Evolutionary conservation across 2,329 filamentous ascomycete genomes (phyloP).

Genomic region (Xylaria sp.): DNA sequence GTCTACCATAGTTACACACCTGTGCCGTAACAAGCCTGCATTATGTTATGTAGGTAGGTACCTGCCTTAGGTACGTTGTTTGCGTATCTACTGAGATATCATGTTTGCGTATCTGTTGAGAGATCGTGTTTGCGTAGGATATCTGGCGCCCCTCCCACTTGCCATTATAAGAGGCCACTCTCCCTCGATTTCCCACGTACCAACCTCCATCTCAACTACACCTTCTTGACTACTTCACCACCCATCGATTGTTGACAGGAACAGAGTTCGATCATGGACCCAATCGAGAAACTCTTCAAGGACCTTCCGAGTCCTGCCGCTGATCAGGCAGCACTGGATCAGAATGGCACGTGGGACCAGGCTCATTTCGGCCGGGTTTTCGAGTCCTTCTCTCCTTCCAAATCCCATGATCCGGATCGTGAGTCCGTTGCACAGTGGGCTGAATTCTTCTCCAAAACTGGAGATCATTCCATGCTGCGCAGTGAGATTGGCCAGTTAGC

Average conservation of each 20-base stretch:
- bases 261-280: slow-evolving; percentile 24
- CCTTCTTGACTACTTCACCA: neutral
- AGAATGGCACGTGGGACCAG: neutral
- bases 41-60: no score
- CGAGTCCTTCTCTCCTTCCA: neutral
- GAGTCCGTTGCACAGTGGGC: neutral
- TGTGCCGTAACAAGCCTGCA: no score
- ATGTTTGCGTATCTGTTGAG: slow-evolving; percentile 17
- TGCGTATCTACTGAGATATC: neutral
- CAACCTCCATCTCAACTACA: neutral
- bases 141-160: neutral
- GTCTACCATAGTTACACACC: no score
- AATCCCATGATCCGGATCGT: slow-evolving; percentile 16
- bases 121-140: slow-evolving; percentile 15
- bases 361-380: neutral
- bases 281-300: slow-evolving; percentile 31
- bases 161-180: neutral
- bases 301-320: slow-evolving; percentile 22
- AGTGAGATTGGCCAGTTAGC: slow-evolving; percentile 24
- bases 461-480: neutral
- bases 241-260: neutral
- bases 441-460: neutral
- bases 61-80: no score
- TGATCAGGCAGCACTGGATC: slow-evolving; percentile 5
- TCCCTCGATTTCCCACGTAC: neutral